A percentile compares a stretch with the other conserved stretches of the same genome.
Evolutionary conservation across 2,329 filamentous ascomycete genomes (phyloP).

Genomic region (Botrytis aclada): DNA sequence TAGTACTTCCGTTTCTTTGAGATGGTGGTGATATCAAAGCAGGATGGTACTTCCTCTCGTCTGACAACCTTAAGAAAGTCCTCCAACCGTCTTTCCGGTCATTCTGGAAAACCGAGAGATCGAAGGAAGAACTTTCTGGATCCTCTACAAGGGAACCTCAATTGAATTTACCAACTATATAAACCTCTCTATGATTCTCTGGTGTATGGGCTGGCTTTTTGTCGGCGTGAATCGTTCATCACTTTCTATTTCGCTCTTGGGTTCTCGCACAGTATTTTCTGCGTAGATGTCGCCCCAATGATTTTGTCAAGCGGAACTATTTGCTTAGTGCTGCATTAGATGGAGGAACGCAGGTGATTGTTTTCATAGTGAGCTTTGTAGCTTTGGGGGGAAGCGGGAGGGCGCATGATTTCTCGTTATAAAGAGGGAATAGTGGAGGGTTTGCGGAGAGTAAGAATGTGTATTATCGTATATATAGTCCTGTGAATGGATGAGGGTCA

Average conservation of each 20-base stretch:
- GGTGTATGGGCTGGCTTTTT: conserved; percentile 59
- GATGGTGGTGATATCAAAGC: background rate
- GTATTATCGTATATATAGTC: background rate
- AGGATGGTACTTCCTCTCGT: background rate
- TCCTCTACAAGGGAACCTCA: conserved; percentile 55
- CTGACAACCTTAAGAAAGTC: background rate
- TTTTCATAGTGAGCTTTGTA: conserved; percentile 51
- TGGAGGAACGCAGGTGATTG: conserved; percentile 63
- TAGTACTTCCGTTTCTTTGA: background rate
- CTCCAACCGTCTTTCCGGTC: background rate
- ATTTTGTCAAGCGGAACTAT: conserved; percentile 79
- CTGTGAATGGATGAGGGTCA: background rate
- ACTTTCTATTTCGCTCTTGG: conserved; percentile 66
- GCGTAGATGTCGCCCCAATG: conserved; percentile 50
- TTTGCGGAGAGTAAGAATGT: background rate
- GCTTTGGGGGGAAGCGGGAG: conserved; percentile 51
- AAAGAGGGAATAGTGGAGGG: conserved; percentile 33
- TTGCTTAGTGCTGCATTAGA: conserved; percentile 70
- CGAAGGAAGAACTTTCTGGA: conserved; percentile 47
- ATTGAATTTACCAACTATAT: conserved; percentile 61
- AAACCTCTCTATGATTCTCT: conserved; percentile 65
- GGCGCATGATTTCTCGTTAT: conserved; percentile 24
- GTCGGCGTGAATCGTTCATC: conserved; percentile 68
- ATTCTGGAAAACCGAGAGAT: no score
- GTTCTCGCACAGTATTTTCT: conserved; percentile 68